A percentile compares a stretch with the other conserved stretches of the same genome.
Evolutionary conservation across 2,329 filamentous ascomycete species (phyloP).

Genomic region (Ceratocystis diversiconidia): DNA sequence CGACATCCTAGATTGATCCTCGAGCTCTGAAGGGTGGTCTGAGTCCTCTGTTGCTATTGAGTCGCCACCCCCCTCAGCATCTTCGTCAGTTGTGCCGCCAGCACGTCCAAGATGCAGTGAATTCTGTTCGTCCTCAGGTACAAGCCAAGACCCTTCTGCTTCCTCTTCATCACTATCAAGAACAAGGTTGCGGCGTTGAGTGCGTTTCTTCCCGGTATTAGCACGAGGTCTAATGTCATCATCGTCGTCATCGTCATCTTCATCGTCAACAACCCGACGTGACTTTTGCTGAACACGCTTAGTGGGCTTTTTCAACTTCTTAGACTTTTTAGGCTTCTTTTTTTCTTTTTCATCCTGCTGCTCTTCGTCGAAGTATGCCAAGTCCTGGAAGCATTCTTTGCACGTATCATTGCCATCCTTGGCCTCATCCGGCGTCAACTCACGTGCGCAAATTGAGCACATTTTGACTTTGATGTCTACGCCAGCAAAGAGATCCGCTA

Average conservation of each 20-base stretch:
- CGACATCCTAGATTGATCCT: conserved; percentile 40
- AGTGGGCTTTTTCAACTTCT: conserved; percentile 17
- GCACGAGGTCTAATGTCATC: conserved; percentile 21
- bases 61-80: conserved; percentile 76
- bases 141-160: conserved; percentile 66
- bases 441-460: conserved; percentile 70
- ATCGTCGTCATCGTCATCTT: conserved; percentile 14
- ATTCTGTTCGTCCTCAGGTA: conserved; percentile 51
- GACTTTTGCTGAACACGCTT: conserved; percentile 23
- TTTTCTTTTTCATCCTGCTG: conserved; percentile 27
- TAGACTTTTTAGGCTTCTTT: conserved; percentile 20
- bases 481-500: conserved; percentile 75
- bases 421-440: conserved; percentile 40
- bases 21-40: conserved; percentile 38
- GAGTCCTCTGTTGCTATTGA: conserved; percentile 62
- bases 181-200: conserved; percentile 41
- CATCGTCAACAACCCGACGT: conserved; percentile 25
- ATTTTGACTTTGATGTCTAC: conserved; percentile 64
- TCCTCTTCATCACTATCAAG: conserved; percentile 54
- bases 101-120: conserved; percentile 54
- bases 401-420: conserved; percentile 41
- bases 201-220: conserved; percentile 18
- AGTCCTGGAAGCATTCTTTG: conserved; percentile 57
- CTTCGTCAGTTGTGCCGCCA: conserved; percentile 74
- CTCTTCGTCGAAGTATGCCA: conserved; percentile 46